Percentiles rank a stretch among this genome's conserved stretches.
phyloP scores from a whole-genome alignment of 2,329 filamentous ascomycete species.

The Seiridium unicorne region DNA sequence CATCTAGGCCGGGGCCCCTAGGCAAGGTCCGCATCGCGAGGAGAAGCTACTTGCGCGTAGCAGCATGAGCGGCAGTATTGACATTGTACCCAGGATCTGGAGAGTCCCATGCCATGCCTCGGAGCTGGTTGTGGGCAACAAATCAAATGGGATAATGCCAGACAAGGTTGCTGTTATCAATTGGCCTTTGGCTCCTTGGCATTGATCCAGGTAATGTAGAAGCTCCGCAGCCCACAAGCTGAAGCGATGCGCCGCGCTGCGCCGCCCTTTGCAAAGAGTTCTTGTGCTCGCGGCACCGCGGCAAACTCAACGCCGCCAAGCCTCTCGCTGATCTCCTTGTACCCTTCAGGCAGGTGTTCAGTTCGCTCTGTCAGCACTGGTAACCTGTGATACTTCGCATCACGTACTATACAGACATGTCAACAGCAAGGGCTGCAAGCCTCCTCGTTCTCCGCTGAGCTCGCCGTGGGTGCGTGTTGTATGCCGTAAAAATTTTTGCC shows the following conservation, averaged over 20 bases:
- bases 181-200: constrained; percentile 1
- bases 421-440: neutral
- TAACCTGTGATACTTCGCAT: neutral
- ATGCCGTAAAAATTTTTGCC: neutral
- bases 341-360: neutral
- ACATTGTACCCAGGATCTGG: neutral
- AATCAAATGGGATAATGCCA: constrained; percentile 23
- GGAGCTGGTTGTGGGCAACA: constrained; percentile 10
- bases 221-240: neutral
- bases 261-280: neutral
- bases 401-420: too few relatives aligned
- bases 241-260: neutral
- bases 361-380: neutral
- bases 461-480: neutral
- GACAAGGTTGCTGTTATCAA: constrained; percentile 5
- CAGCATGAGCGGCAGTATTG: neutral
- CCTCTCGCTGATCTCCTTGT: neutral
- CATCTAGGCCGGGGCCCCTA: neutral
- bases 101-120: neutral
- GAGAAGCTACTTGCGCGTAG: neutral
- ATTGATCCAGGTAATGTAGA: neutral
- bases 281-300: too few relatives aligned
- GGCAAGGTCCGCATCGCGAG: neutral
- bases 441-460: too few relatives aligned
- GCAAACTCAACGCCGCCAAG: neutral